phyloP scores from a whole-genome alignment of 305 asterid genomes.

The Solanum hybrid region DNA sequence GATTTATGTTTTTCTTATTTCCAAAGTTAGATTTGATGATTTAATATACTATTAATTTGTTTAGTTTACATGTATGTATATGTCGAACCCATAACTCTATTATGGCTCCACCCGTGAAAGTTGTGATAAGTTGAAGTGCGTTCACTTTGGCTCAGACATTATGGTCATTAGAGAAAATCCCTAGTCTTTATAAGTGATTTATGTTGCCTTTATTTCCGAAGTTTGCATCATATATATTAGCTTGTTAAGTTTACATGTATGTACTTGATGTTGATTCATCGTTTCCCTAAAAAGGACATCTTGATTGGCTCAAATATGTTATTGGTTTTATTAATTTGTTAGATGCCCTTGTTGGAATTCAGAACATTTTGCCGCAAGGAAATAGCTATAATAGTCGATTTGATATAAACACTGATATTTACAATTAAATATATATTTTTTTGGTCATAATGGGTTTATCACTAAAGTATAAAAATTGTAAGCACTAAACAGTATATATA shows the following conservation, averaged over 20 bases:
- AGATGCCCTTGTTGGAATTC: not conserved
- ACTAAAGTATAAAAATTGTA: not conserved
- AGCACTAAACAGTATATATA: not conserved
- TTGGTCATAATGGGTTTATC: not conserved
- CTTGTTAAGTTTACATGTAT: not conserved
- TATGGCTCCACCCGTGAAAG: not conserved
- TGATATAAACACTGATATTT: not conserved
- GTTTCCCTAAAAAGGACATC: no score
- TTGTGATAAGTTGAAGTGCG: not conserved
- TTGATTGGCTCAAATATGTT: not conserved
- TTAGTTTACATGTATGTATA: not conserved
- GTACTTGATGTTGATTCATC: not conserved
- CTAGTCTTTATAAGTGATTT: not conserved
- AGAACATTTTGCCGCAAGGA: not conserved
- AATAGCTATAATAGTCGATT: not conserved
- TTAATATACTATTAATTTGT: not conserved
- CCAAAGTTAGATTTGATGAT: not conserved
- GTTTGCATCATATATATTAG: not conserved
- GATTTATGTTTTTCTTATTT: not conserved
- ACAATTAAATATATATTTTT: not conserved
- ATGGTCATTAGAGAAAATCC: not conserved
- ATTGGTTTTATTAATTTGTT: not conserved
- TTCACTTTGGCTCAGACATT: not conserved
- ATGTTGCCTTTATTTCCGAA: not conserved
- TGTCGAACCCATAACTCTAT: not conserved